Conservation (phyloP, 2,329 filamentous ascomycete species). For the Apiospora rasikravindrae region DNA sequence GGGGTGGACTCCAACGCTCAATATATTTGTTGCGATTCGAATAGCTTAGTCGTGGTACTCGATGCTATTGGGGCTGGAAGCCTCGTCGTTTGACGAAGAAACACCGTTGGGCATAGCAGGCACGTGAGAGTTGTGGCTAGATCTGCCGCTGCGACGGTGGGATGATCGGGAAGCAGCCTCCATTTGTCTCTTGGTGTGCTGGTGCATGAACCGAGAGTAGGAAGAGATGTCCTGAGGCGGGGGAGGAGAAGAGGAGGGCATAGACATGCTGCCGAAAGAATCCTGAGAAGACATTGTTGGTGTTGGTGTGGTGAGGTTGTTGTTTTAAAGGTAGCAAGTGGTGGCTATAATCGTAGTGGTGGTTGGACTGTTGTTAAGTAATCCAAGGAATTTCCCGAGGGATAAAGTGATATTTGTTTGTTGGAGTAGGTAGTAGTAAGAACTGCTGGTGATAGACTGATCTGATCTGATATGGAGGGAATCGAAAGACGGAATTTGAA, state of each 20-base stretch:
- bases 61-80: slow-evolving; percentile 25
- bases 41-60: slow-evolving; percentile 35
- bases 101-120: slow-evolving; percentile 35
- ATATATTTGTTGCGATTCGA: no score
- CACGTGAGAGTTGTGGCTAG: slow-evolving; percentile 23
- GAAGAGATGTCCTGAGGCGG: slow-evolving; percentile 38
- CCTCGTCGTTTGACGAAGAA: slow-evolving; percentile 26
- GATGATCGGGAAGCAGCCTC: slow-evolving; percentile 58
- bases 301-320: not conserved
- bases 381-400: not conserved
- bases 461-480: slow-evolving; percentile 4
- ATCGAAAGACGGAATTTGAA: slow-evolving; percentile 10
- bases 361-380: not conserved
- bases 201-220: slow-evolving; percentile 67
- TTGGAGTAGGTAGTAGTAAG: not conserved
- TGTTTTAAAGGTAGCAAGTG: not conserved
- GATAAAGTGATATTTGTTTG: not conserved
- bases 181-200: slow-evolving; percentile 70
- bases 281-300: slow-evolving; percentile 34
- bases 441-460: not conserved
- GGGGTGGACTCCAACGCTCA: not conserved
- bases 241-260: slow-evolving; percentile 35
- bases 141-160: slow-evolving; percentile 36
- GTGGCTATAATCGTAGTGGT: not conserved
- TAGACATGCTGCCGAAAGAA: slow-evolving; percentile 31